Conservation (phyloP, 805 yeast genomes). For the Suhomyces sp. region DNA sequence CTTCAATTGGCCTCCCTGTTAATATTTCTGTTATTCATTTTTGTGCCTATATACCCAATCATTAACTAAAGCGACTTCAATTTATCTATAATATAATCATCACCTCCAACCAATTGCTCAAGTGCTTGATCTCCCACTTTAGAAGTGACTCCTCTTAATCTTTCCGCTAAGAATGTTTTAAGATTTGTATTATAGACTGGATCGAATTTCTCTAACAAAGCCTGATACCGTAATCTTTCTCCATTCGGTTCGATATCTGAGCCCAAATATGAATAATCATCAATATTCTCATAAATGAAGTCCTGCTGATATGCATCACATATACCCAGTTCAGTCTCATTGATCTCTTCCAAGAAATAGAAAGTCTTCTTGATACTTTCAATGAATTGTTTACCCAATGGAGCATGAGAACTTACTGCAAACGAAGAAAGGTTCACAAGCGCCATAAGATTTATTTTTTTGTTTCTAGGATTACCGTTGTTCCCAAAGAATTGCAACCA, state of each 20-base stretch:
- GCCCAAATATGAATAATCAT: slow-evolving; percentile 42
- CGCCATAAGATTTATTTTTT: slow-evolving; percentile 68
- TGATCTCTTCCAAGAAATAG: slow-evolving; percentile 68
- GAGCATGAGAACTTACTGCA: not conserved
- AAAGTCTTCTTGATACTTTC: slow-evolving; percentile 31
- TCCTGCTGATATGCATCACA: slow-evolving; percentile 39
- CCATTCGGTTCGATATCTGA: slow-evolving; percentile 43
- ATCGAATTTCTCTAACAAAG: slow-evolving; percentile 30
- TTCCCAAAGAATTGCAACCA: slow-evolving; percentile 47
- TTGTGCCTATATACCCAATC: too few relatives aligned
- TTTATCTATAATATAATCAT: slow-evolving; percentile 2
- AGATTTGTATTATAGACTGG: slow-evolving; percentile 46
- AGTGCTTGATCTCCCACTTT: not conserved
- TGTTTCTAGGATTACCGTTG: slow-evolving; percentile 71
- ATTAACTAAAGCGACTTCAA: slow-evolving; percentile 2
- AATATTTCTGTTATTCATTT: too few relatives aligned
- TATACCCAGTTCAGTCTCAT: slow-evolving; percentile 47
- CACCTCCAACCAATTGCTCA: not conserved
- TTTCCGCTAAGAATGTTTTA: slow-evolving; percentile 27
- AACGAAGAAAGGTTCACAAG: slow-evolving; percentile 48
- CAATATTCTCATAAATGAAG: slow-evolving; percentile 40
- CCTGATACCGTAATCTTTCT: slow-evolving; percentile 38
- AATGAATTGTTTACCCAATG: not conserved
- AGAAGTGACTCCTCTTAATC: slow-evolving; percentile 1
- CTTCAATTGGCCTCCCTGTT: too few relatives aligned